Evolutionary conservation across 164 flowering plant species (phyloP), one percentile per base, ranked within the genome.

Genomic region (Annona cherimola): DNA sequence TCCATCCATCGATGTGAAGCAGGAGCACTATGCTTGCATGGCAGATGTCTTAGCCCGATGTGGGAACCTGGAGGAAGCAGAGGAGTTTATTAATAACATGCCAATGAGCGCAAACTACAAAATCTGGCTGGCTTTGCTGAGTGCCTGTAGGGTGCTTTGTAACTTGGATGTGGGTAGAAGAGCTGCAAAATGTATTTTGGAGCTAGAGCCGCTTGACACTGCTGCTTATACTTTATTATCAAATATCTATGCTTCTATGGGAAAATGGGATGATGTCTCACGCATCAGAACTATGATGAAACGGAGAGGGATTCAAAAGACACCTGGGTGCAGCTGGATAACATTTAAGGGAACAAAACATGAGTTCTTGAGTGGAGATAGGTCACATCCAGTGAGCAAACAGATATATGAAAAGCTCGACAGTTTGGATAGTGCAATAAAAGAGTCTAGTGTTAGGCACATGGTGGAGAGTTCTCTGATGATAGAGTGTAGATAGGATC

Each of bases 81-180:
- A 76, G 67, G 71, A 71, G 16, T 72, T 76, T 45, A 76, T 71
- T 4, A 41, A 61, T 11, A 71, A 67, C 16, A 71, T 68, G 71
- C 74, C 78, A n/a, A 16, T 45, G 42, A 61, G 67, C 39, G 66
- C 66, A 68, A 69, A 63, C 18, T n/a, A 68, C 54, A 69, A 69
- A 55, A 61, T 71, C 19, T 71, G 71, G 78, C 67, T 67, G 20
- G 50, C 71, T 60, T 41, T 75, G 61, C 70, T 75, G 0, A 42
- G 74, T 67, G 78, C 78, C 66, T 76, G 78, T 46, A 76, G 67
- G 64, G 63, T 71, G 46, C 78, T 66, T 62, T 71, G 67, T 59
- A 61, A 71, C 61, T 20, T 76, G 12, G 67, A 67, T 11, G 71
- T 71, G n/a, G 78, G 61, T 43, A 46, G 26, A 61, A 71, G 74